Conservation (phyloP, 192 early-diverging fungal genomes). For the Chytriomyces sp. region DNA sequence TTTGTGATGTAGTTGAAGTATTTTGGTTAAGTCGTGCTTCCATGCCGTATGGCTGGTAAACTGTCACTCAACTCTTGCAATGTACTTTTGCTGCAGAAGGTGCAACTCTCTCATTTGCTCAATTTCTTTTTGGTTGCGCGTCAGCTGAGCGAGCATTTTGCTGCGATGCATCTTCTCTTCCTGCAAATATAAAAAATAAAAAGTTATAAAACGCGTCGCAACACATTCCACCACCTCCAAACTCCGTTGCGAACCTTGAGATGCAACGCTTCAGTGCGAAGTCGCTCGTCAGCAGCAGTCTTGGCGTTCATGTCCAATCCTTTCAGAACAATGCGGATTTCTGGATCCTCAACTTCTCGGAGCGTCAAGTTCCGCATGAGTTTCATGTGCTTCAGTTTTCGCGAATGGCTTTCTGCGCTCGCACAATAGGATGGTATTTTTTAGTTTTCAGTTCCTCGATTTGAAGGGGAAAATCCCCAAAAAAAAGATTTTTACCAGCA, state of each 20-base stretch:
- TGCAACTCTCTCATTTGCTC: slow-evolving; percentile 26
- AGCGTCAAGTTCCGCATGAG: slow-evolving; percentile 22
- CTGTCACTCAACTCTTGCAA: slow-evolving; percentile 17
- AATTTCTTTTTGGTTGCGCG: slow-evolving; percentile 26
- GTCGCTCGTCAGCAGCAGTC: not conserved
- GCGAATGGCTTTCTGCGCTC: slow-evolving; percentile 4
- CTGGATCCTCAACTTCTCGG: slow-evolving; percentile 30
- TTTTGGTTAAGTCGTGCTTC: not conserved
- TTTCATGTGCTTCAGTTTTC: slow-evolving; percentile 8
- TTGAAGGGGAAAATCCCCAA: not conserved
- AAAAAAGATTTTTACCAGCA: slow-evolving; percentile 7
- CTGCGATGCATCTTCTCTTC: not conserved
- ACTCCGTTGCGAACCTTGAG: not conserved
- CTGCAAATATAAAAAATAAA: not conserved
- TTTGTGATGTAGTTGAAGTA: not conserved
- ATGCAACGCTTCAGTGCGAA: not conserved
- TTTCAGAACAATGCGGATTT: slow-evolving; percentile 28
- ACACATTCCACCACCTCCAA: not conserved
- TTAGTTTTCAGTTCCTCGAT: not conserved
- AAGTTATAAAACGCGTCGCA: not conserved
- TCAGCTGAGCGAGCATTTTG: slow-evolving; percentile 12
- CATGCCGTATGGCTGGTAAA: not conserved
- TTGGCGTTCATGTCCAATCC: slow-evolving; percentile 14
- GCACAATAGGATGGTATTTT: not conserved
- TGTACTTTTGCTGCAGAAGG: slow-evolving; percentile 13